Conservation (phyloP, 305 asterid genomes). For the Caryopteris hybrid region DNA sequence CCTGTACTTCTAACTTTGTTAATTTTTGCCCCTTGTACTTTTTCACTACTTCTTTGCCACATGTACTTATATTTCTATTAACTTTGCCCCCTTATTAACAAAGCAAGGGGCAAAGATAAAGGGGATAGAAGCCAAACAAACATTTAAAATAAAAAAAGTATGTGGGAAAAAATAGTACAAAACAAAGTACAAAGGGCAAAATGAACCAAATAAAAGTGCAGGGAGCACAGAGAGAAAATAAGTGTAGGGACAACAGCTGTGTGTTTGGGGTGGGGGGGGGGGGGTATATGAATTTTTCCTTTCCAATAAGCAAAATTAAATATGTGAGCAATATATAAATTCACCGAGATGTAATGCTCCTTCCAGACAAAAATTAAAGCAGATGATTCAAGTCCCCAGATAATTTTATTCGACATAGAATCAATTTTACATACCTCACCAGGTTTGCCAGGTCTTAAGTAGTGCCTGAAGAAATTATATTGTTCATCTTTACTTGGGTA, state of each 20-base stretch:
- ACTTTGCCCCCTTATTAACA: too few relatives aligned
- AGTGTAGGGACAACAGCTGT: too few relatives aligned
- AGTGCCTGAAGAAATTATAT: conserved; percentile 77
- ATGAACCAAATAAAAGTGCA: too few relatives aligned
- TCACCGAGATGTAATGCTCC: not conserved
- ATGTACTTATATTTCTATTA: too few relatives aligned
- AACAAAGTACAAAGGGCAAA: too few relatives aligned
- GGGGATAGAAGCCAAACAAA: too few relatives aligned
- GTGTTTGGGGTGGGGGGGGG: not conserved
- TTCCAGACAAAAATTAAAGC: not conserved
- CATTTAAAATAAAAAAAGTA: too few relatives aligned
- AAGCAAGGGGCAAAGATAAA: too few relatives aligned
- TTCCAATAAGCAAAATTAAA: not conserved
- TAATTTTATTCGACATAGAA: not conserved
- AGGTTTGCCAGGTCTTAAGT: conserved; percentile 54
- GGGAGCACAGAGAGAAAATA: not conserved
- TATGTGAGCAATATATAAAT: not conserved
- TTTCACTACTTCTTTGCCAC: too few relatives aligned
- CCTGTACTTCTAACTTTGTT: too few relatives aligned
- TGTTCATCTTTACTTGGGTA: conserved; percentile 78
- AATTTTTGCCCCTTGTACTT: too few relatives aligned
- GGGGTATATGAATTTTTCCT: not conserved
- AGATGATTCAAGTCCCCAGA: not conserved
- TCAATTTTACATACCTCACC: conserved; percentile 45
- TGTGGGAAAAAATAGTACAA: too few relatives aligned